Percentiles rank a stretch among this genome's conserved stretches.
Conservation (phyloP, 208 protist genomes). For the Trypanosoma cruzi region DNA sequence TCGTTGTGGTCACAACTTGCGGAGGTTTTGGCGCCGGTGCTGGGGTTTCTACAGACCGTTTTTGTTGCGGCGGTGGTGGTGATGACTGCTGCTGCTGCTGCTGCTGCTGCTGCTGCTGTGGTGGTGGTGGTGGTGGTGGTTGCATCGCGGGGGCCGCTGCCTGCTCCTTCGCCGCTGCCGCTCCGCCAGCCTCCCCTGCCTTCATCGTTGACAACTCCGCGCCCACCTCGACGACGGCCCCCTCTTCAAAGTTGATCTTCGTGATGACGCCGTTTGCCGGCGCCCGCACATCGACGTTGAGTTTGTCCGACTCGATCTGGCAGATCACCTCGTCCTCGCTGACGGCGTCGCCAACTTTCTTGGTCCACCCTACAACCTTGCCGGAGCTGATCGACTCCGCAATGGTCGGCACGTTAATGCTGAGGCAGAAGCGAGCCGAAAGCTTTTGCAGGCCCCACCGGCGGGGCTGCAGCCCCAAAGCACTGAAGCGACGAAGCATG, state of each 20-base stretch:
- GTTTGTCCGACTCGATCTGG: constrained; percentile 99
- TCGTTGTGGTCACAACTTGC: constrained; percentile 19
- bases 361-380: constrained; percentile 95
- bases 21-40: constrained; percentile 25
- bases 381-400: constrained; percentile 98
- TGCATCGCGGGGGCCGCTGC: neutral
- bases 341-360: constrained; percentile 96
- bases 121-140: neutral
- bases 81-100: constrained; percentile 23
- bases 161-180: constrained; percentile 14
- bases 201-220: constrained; percentile 90
- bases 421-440: constrained; percentile 83
- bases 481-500: constrained; percentile 75
- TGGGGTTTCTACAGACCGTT: constrained; percentile 23
- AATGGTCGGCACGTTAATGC: constrained; percentile 95
- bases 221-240: constrained; percentile 92
- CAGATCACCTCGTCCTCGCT: constrained; percentile 96
- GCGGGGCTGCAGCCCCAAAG: constrained; percentile 23
- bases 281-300: constrained; percentile 95
- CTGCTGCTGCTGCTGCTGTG: constrained; percentile 11
- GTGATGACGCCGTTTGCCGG: constrained; percentile 93
- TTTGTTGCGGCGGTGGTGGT: constrained; percentile 24
- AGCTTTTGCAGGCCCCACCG: constrained; percentile 34
- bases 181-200: constrained; percentile 47
- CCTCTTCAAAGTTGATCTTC: constrained; percentile 89